Base-by-base conservation (phyloP, 2,329 filamentous ascomycete species). In the Passalora sequoiae region DNA sequence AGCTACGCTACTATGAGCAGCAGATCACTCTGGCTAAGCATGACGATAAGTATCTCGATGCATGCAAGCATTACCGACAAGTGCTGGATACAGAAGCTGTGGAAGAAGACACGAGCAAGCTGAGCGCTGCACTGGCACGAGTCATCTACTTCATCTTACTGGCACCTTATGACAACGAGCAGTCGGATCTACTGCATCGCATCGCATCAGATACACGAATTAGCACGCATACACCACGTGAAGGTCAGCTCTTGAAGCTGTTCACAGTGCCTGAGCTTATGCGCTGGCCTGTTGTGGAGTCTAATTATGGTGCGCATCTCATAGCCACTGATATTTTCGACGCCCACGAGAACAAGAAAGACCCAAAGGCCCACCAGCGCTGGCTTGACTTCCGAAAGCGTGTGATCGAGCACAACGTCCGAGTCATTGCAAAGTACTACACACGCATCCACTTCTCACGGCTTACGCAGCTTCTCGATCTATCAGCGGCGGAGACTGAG, bases 131-230 rank as follows among this genome's bases (percentile, higher is more conserved):
- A 13, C 78, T 98, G 31, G 89, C 95, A 72, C 82, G 92, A 61
- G 89, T 97, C 65, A 89, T 97, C 69, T 97, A 94, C 77, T 98
- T 94, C 68, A 82, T 95, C 65, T 92, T 97, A 55, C 84, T 98
- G 39, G 86, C 92, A 6, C 89, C 92, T 6, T 89, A 97, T 69
- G 91, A 98, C 72, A 98, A 98, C 68, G 92, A 98, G 67, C 92
- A 98, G 67, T 92, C 91, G 57, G 92, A 98, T 58, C 84, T 98
- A 43, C 82, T 98, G 49, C 89, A 98, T 71, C 86, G 92, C 60
- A 85, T 98, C 57, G 80, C 89, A 65, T 80, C 83, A 66, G 92
- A 98, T 66, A 71, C 83, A 6, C 86, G 92, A 52, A 80, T 97
- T 40, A 44, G 51, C 2, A 54, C 57, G 17, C 51, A 51, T 16